These are phyloP conservation scores for Emergomyces africanus DNA, from an alignment of 2,329 filamentous ascomycete genomes.

Conservation along the genomic window DNA sequence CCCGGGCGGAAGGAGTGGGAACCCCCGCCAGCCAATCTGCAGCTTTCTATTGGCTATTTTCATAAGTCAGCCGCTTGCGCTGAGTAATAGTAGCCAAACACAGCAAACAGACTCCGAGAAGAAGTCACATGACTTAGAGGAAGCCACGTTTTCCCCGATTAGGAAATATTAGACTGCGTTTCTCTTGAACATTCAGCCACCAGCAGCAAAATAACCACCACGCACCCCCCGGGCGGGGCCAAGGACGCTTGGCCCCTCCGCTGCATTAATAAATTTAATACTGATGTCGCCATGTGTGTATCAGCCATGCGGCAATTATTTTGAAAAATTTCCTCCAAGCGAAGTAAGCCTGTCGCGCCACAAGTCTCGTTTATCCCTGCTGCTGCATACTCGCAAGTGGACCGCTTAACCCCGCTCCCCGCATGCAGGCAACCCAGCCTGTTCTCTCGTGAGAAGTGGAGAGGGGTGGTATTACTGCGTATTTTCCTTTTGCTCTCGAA, in stretches of 20 bases:
- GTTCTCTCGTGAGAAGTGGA: neutral
- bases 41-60: neutral
- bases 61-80: neutral
- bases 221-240: no score
- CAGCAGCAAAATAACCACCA: neutral
- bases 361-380: neutral
- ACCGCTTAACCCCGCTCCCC: neutral
- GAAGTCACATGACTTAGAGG: neutral
- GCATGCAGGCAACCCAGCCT: neutral
- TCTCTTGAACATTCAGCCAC: neutral
- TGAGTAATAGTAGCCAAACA: neutral
- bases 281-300: neutral
- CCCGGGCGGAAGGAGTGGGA: neutral
- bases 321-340: neutral
- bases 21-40: neutral
- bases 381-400: neutral
- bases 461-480: neutral
- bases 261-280: neutral
- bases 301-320: neutral
- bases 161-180: conserved; percentile 1
- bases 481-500: neutral
- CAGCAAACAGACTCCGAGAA: neutral
- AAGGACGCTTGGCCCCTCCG: neutral
- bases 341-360: neutral
- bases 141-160: neutral